These are phyloP conservation scores for Talaromyces stipitatus DNA, from an alignment of 495 filamentous ascomycete species.

Conservation along the genomic window DNA sequence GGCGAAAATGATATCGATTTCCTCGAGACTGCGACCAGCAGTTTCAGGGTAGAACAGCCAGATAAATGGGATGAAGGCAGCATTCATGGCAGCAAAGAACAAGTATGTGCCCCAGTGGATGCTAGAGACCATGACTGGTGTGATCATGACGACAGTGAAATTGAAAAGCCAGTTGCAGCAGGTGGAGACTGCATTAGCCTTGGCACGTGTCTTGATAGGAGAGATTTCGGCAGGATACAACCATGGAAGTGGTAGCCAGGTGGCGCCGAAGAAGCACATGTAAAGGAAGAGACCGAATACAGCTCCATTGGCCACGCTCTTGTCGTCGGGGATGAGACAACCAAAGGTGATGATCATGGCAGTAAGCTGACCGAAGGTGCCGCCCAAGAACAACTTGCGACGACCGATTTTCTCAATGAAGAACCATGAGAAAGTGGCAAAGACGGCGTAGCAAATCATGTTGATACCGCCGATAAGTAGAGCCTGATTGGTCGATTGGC, in stretches of 20 bases:
- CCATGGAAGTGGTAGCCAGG: conserved; percentile 54
- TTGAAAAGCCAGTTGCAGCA: conserved; percentile 78
- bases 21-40: conserved; percentile 60
- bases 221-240: conserved; percentile 65
- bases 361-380: conserved; percentile 60
- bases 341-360: conserved; percentile 70
- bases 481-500: conserved; percentile 51
- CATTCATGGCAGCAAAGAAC: conserved; percentile 69
- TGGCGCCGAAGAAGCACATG: conserved; percentile 69
- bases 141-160: conserved; percentile 76
- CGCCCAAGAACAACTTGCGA: conserved; percentile 65
- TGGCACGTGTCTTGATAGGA: conserved; percentile 64
- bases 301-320: conserved; percentile 53
- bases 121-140: conserved; percentile 59
- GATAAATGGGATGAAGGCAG: conserved; percentile 64
- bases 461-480: conserved; percentile 76
- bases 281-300: conserved; percentile 79
- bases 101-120: conserved; percentile 74
- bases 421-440: conserved; percentile 77
- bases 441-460: conserved; percentile 68
- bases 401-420: conserved; percentile 72
- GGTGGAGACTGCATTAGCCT: conserved; percentile 69
- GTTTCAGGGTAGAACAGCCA: conserved; percentile 77
- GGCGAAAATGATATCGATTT: conserved; percentile 75
- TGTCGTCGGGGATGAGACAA: conserved; percentile 54